phyloP scores from a whole-genome alignment of 371 early-diverging fungal genomes.

The Mortierella sp. region DNA sequence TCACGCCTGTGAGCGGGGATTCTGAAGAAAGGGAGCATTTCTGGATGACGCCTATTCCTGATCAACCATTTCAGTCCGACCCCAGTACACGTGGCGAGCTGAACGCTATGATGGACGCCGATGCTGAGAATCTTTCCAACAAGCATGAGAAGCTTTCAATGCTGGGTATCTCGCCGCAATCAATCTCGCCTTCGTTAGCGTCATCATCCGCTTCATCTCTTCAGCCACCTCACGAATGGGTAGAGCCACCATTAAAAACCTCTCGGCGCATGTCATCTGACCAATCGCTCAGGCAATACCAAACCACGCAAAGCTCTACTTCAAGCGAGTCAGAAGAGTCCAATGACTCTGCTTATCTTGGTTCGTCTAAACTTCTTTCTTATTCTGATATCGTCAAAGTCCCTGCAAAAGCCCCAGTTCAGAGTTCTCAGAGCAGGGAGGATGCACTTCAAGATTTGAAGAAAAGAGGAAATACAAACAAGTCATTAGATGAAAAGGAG shows the following conservation, averaged over 20 bases:
- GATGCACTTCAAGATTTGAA: conserved; percentile 24
- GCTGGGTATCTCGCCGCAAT: conserved; percentile 18
- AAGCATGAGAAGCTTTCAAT: conserved; percentile 21
- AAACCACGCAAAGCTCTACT: background rate
- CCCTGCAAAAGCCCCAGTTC: conserved; percentile 11
- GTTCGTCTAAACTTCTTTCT: conserved; percentile 23
- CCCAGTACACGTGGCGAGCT: background rate
- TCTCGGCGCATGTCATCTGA: background rate
- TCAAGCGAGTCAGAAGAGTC: background rate
- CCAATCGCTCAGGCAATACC: background rate
- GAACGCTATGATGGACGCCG: background rate
- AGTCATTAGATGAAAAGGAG: conserved; percentile 42
- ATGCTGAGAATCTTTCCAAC: background rate
- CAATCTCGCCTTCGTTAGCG: conserved; percentile 12
- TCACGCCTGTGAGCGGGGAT: conserved; percentile 2
- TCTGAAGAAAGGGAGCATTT: conserved; percentile 5
- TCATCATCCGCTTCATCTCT: conserved; percentile 18
- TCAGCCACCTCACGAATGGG: conserved; percentile 3
- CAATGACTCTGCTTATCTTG: background rate
- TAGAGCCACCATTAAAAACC: background rate
- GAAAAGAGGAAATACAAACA: conserved; percentile 51
- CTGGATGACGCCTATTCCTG: conserved; percentile 12
- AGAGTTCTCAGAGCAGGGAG: background rate
- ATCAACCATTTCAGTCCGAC: conserved; percentile 1
- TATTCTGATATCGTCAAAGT: conserved; percentile 48